phyloP scores from a whole-genome alignment of 257 asterid genomes.

The Jacaranda mimosifolia region DNA sequence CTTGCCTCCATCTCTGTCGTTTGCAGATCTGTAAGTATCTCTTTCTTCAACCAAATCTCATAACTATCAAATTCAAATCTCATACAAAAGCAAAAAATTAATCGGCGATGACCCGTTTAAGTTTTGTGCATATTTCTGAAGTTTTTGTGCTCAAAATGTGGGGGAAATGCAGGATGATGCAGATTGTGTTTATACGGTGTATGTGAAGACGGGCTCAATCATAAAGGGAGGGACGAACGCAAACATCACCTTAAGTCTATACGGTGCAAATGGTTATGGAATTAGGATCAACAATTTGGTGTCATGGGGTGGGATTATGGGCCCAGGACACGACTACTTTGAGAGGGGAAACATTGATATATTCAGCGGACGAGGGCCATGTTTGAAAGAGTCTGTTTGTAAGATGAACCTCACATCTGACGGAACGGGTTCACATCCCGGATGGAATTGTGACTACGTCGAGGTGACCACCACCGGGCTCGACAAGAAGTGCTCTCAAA shows the following conservation, averaged over 20 bases:
- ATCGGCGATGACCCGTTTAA: neutral
- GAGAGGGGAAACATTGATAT: conserved; percentile 81
- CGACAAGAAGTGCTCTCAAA: conserved; percentile 56
- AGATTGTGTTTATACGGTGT: too few relatives aligned
- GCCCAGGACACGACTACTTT: conserved; percentile 63
- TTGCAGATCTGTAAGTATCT: conserved; percentile 62
- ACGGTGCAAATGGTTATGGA: conserved; percentile 53
- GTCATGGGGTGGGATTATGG: conserved; percentile 86
- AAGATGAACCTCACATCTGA: conserved; percentile 78
- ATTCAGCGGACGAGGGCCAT: conserved; percentile 83
- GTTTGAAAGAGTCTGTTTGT: conserved; percentile 65
- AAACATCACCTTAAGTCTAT: conserved; percentile 54
- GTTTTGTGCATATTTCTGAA: neutral
- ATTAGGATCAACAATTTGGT: conserved; percentile 62
- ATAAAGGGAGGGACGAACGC: conserved; percentile 77
- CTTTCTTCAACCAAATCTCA: neutral
- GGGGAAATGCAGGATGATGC: conserved; percentile 55
- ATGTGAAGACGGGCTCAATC: conserved; percentile 70
- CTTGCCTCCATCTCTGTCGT: conserved; percentile 56
- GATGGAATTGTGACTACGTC: conserved; percentile 78
- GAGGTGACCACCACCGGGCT: conserved; percentile 74
- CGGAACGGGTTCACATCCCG: conserved; percentile 71
- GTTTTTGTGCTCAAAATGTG: neutral
- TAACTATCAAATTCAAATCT: too few relatives aligned
- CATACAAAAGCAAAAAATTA: too few relatives aligned